Conservation (phyloP, 345 rosid species). For the Gossypium anomalum region DNA sequence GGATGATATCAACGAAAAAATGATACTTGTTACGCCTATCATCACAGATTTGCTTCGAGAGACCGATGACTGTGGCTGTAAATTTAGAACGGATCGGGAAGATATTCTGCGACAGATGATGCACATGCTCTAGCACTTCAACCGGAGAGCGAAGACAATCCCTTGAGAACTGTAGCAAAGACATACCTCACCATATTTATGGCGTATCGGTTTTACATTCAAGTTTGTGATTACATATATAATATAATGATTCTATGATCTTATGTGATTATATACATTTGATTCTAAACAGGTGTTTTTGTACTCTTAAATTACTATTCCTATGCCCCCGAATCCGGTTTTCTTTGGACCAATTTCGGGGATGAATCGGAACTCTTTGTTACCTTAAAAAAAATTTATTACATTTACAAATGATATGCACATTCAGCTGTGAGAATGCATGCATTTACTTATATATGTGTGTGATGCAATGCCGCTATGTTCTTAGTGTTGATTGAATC, state of each 20-base stretch:
- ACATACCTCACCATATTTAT: not conserved
- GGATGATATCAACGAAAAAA: constrained; percentile 72
- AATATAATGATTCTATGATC: no score
- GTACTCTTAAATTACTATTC: not conserved
- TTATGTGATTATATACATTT: no score
- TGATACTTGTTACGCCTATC: constrained; percentile 43
- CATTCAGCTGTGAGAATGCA: not conserved
- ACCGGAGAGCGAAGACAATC: constrained; percentile 25
- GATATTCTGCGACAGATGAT: constrained; percentile 66
- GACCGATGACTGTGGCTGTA: constrained; percentile 57
- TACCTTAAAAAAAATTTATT: not conserved
- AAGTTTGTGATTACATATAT: no score
- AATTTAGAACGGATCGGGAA: constrained; percentile 47
- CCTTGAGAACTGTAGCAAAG: constrained; percentile 15
- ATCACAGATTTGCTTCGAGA: constrained; percentile 51
- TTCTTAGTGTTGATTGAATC: no score
- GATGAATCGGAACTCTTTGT: not conserved
- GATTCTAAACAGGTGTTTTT: not conserved
- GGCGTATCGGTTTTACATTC: not conserved
- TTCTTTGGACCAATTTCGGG: not conserved
- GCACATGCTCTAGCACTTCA: constrained; percentile 28
- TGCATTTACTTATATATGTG: no score
- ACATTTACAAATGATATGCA: not conserved
- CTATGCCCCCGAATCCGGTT: not conserved
- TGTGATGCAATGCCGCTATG: no score